Conservation (phyloP, 2,329 filamentous ascomycete species). For the Blastomyces gilchristii region DNA sequence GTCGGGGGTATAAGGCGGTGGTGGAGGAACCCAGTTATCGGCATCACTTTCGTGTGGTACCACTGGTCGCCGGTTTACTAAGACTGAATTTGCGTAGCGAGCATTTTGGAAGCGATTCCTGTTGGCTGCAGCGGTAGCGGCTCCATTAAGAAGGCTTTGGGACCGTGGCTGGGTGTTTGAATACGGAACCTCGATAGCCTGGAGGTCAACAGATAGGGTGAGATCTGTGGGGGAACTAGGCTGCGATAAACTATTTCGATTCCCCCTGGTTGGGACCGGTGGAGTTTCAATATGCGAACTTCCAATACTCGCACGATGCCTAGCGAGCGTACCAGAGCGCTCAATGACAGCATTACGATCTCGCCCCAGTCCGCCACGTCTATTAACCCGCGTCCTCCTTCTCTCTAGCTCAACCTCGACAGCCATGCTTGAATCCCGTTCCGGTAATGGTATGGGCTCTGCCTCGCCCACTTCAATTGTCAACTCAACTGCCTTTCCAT, state of each 20-base stretch:
- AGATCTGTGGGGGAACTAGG: constrained; percentile 19
- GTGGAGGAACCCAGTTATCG: constrained; percentile 79
- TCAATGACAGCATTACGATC: constrained; percentile 12
- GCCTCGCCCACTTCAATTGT: constrained; percentile 65
- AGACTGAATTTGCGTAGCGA: constrained; percentile 7
- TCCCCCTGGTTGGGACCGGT: constrained; percentile 18
- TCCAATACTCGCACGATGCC: constrained; percentile 5
- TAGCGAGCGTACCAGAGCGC: constrained; percentile 16
- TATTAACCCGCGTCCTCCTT: constrained; percentile 59
- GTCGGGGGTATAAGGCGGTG: constrained; percentile 56
- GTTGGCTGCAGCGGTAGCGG: constrained; percentile 63
- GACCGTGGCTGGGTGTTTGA: constrained; percentile 63
- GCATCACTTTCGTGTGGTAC: constrained; percentile 78
- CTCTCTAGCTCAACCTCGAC: constrained; percentile 70
- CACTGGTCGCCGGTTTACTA: constrained; percentile 47
- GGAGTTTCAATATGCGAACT: constrained; percentile 17
- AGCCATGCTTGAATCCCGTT: constrained; percentile 63
- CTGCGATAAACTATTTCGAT: constrained; percentile 23
- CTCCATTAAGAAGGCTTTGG: constrained; percentile 58
- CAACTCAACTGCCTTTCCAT: constrained; percentile 50
- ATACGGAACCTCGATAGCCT: constrained; percentile 60
- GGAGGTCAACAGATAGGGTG: constrained; percentile 32
- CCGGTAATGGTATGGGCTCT: constrained; percentile 58
- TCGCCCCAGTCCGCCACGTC: constrained; percentile 39
- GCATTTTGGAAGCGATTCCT: constrained; percentile 12